Evolutionary conservation across 2,329 filamentous ascomycete genomes (phyloP).

Genomic region (Fusarium liriodendri): DNA sequence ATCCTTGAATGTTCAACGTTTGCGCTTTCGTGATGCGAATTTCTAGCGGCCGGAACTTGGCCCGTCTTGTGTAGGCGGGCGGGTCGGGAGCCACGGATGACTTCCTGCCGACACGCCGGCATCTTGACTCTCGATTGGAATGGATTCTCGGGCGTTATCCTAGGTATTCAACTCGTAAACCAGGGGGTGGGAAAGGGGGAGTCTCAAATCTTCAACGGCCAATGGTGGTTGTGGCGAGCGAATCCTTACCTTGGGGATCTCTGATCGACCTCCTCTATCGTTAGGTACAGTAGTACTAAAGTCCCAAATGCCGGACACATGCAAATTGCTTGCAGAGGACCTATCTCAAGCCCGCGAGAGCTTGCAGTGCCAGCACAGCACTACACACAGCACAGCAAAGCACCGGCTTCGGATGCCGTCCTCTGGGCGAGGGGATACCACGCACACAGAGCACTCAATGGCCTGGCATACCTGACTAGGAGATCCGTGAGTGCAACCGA

Average conservation of each 20-base stretch:
- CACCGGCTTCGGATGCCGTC: background rate
- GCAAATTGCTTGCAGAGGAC: slow-evolving; percentile 2
- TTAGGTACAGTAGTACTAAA: background rate
- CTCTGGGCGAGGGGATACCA: background rate
- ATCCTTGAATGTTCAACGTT: slow-evolving; percentile 2
- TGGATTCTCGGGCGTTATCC: background rate
- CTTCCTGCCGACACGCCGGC: background rate
- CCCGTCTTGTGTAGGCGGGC: background rate
- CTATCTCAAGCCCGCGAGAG: background rate
- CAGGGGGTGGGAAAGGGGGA: background rate
- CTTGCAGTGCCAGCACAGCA: background rate
- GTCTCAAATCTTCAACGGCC: background rate
- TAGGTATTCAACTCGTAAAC: background rate
- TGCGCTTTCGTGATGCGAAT: slow-evolving; percentile 4
- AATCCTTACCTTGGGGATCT: slow-evolving; percentile 3
- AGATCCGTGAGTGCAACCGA: slow-evolving; percentile 1
- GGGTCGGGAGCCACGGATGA: background rate
- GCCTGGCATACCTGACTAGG: slow-evolving; percentile 6
- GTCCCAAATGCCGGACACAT: slow-evolving; percentile 2
- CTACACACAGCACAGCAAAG: background rate
- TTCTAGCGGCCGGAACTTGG: slow-evolving; percentile 5
- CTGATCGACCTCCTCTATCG: background rate
- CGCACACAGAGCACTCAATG: background rate
- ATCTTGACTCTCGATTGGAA: slow-evolving; percentile 3
- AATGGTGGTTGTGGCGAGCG: background rate